Percentiles rank a stretch among this genome's conserved stretches.
Conservation (phyloP, 257 asterid genomes). For the Ilex aquifolium region DNA sequence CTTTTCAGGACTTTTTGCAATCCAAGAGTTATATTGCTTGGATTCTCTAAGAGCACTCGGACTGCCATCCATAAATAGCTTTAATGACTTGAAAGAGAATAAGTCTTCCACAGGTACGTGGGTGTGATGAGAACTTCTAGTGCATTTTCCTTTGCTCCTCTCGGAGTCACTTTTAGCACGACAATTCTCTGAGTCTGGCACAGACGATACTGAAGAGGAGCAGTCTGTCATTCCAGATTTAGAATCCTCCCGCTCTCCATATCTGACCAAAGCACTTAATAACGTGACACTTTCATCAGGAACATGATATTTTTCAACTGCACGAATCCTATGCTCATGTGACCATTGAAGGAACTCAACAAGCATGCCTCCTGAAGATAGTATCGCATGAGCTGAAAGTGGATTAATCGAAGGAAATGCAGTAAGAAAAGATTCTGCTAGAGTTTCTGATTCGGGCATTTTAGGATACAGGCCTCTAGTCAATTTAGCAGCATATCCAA, state of each 20-base stretch:
- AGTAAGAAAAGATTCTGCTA: slow-evolving; percentile 87
- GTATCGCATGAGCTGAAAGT: slow-evolving; percentile 86
- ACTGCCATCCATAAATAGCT: slow-evolving; percentile 34
- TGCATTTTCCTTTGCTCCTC: slow-evolving; percentile 51
- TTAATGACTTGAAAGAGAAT: slow-evolving; percentile 34
- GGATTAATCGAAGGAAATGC: slow-evolving; percentile 90
- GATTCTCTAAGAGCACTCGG: slow-evolving; percentile 35
- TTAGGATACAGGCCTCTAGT: slow-evolving; percentile 48
- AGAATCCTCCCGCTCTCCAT: slow-evolving; percentile 83
- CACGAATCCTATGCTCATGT: slow-evolving; percentile 34
- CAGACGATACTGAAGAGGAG: slow-evolving; percentile 75
- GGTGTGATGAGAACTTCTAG: slow-evolving; percentile 23
- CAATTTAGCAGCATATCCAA: slow-evolving; percentile 45
- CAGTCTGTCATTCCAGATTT: slow-evolving; percentile 89
- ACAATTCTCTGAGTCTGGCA: slow-evolving; percentile 50
- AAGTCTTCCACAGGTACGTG: slow-evolving; percentile 31
- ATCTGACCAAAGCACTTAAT: slow-evolving; percentile 54
- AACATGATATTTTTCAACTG: slow-evolving; percentile 57
- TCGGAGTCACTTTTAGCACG: slow-evolving; percentile 35
- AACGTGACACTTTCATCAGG: slow-evolving; percentile 68
- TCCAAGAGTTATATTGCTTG: slow-evolving; percentile 38
- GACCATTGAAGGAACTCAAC: slow-evolving; percentile 67
- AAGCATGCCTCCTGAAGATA: slow-evolving; percentile 60
- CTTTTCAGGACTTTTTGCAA: slow-evolving; percentile 31
- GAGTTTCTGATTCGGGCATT: slow-evolving; percentile 76